Evolutionary conservation across 495 filamentous ascomycete genomes (phyloP), one percentile per base, ranked within the genome.

Genomic region (Talaromyces adpressus): DNA sequence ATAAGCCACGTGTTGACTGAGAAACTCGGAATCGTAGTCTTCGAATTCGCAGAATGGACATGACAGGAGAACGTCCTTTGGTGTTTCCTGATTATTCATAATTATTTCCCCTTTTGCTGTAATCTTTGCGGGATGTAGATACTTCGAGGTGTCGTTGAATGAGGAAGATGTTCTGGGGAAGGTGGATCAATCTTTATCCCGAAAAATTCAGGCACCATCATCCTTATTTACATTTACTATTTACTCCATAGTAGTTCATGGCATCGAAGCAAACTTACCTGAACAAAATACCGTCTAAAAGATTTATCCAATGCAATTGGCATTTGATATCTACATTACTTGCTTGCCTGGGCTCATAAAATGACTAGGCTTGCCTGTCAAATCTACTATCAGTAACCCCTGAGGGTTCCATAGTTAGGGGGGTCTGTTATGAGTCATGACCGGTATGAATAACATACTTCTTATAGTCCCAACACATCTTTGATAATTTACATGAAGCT

Each of bases 21-120:
- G 73, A 53, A 80, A 75, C 52, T 80, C 75, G 16, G 70, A 63
- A 63, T 85, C 82, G 25, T 64, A 52, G 62, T 84, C 81, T 27
- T 75, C 72, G 64, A 85, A 86, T 3, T 76, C 72, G 66, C 86
- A 89, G 52, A 85, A 79, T 0, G 84, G 84, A 71, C 83, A 86
- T 23, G 69, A 69, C 59, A 72, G 57, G 6, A 52, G 66, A 53
- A 63, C 32, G 6, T 49, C 6, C n/a, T 20, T 39, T 56, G 23
- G 3, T 39, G 63, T 27, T 34, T 69, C 62, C 73, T 16, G 56
- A 14, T 58, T 36, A 22, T 27, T 54, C 51, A 54, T 54, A 11
- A 5, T 29, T 27, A 4, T 49, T 20, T 20, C 6, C 16, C n/a
- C 9, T 1, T 18, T 20, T 49, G 45, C 16, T 20, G 1, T 1